Evolutionary conservation across 192 early-diverging fungal species (phyloP), one percentile per base, ranked within the genome.

Genomic region (Cladochytrium replicatum): DNA sequence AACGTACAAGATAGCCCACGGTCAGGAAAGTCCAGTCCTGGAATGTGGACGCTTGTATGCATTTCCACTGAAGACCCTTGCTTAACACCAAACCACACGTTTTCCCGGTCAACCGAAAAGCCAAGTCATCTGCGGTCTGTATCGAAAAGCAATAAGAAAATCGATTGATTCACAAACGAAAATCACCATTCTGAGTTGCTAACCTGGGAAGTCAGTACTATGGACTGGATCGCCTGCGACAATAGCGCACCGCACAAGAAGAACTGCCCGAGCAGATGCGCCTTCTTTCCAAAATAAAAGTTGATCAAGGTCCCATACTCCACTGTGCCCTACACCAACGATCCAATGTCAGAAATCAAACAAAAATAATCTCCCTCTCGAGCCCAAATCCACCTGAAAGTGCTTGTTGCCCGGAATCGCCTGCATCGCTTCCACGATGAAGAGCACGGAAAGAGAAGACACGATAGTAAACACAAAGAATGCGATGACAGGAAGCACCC

Each of bases 341-440:
- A 6, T 7, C 7, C 8, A 6, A 15, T 34, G 41, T 52, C 19
- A 37, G 13, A 30, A 15, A 11, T 47, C 22, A 7, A 6, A 26
- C 6, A 13, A n/a, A n/a, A n/a, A n/a, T n/a, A n/a, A n/a, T n/a
- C n/a, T n/a, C n/a, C n/a, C n/a, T n/a, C n/a, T n/a, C n/a, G n/a
- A n/a, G n/a, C n/a, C n/a, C n/a, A n/a, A n/a, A 27, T 52, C 23
- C 21, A 41, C 59, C 41, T 69, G 67, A 38, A 71, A 71, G 38
- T 71, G 46, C 28, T 56, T 54, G 51, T 71, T 71, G 9, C 69
- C 69, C 1, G 69, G 69, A 17, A 78, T 64, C 31, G 66, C 69
- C 54, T 78, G 75, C 69, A 78, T 78, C 21, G 66, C 67, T 50
- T 78, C 75, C 47, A 78, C 66, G 31, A 76, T 71, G 48, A 78